A percentile compares a stretch with the other conserved stretches of the same genome.
phyloP scores from a whole-genome alignment of 345 rosid species.

The Salix viminalis region DNA sequence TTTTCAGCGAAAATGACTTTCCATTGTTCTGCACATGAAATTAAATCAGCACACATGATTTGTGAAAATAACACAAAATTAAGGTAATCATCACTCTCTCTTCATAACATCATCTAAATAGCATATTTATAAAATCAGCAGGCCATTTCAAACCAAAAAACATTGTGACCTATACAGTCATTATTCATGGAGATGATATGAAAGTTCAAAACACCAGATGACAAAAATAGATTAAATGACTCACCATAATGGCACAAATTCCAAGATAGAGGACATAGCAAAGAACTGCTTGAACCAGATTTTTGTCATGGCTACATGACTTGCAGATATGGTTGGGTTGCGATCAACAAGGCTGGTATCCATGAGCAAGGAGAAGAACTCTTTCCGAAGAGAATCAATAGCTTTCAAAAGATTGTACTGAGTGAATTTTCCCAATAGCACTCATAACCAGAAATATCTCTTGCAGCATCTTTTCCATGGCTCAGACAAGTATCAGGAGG shows the following conservation, averaged over 20 bases:
- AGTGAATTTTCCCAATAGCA: conserved; percentile 85
- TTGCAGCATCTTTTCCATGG: conserved; percentile 84
- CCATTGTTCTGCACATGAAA: conserved; percentile 56
- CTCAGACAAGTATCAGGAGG: conserved; percentile 79
- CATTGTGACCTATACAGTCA: too few species aligned
- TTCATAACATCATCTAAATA: not conserved
- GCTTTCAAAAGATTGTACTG: conserved; percentile 85
- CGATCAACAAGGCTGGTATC: conserved; percentile 66
- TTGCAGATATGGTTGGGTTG: conserved; percentile 38
- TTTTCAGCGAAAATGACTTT: conserved; percentile 75
- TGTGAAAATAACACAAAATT: conserved; percentile 1
- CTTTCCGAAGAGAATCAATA: conserved; percentile 77
- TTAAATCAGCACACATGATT: conserved; percentile 12
- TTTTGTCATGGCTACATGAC: conserved; percentile 48
- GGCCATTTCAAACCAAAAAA: not conserved
- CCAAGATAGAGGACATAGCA: conserved; percentile 87
- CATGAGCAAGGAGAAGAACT: conserved; percentile 73
- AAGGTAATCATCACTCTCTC: not conserved
- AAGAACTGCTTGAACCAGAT: conserved; percentile 69
- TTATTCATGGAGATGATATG: not conserved
- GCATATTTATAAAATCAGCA: not conserved
- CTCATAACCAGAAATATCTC: conserved; percentile 60
- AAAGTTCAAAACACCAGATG: not conserved
- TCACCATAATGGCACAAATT: conserved; percentile 80
- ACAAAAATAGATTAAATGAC: conserved; percentile 15